Evolutionary conservation across 169 alveolate genomes (phyloP).

Genomic region (Miamiensis avidus): DNA sequence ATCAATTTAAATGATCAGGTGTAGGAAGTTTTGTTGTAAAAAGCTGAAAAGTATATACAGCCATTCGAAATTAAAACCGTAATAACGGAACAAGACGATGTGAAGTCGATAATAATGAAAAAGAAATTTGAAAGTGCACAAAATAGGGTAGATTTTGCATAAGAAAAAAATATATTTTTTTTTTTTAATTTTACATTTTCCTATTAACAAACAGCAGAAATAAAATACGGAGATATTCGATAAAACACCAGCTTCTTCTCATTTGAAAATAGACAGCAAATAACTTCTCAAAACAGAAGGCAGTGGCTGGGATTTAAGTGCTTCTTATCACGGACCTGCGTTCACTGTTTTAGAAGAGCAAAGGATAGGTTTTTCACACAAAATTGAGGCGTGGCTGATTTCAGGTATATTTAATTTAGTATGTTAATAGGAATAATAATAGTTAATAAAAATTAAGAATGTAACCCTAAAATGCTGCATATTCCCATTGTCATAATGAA

Average conservation of each 20-base stretch:
- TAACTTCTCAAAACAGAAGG: neutral
- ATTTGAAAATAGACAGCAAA: too few species aligned
- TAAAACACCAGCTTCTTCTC: too few species aligned
- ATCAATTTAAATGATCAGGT: neutral
- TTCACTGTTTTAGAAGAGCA: neutral
- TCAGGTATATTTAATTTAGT: neutral
- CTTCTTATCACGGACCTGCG: neutral
- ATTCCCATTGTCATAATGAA: neutral
- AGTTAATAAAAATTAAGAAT: neutral
- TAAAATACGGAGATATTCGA: too few species aligned
- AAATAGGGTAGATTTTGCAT: neutral
- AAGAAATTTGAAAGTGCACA: neutral
- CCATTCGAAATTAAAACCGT: neutral
- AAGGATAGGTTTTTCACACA: neutral
- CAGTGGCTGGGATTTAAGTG: neutral
- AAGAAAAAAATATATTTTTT: too few species aligned
- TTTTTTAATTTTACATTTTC: too few species aligned
- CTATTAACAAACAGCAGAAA: too few species aligned
- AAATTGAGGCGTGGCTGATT: neutral
- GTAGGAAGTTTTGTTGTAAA: too few species aligned
- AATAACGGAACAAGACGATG: neutral
- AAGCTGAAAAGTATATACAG: neutral
- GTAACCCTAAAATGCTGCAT: neutral
- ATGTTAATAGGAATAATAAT: too few species aligned
- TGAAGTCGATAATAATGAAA: neutral